These are phyloP conservation scores for Podaxis sp. DNA, from an alignment of 768 basidiomycete species.

Conservation along the genomic window DNA sequence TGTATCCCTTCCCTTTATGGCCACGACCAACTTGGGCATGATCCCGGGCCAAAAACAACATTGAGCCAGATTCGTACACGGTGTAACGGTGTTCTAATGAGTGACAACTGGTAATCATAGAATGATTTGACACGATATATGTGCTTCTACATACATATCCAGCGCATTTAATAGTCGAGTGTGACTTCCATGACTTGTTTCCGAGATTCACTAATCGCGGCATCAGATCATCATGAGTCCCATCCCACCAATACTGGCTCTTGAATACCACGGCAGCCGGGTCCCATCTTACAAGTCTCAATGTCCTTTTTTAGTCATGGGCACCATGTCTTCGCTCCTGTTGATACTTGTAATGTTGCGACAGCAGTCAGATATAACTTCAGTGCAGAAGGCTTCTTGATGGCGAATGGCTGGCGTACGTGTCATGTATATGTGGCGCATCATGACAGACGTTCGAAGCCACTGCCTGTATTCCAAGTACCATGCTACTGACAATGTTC, in stretches of 20 bases:
- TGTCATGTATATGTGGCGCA: no score
- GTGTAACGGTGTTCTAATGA: neutral
- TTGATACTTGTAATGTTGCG: no score
- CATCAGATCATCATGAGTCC: neutral
- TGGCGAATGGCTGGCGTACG: no score
- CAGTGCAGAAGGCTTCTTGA: no score
- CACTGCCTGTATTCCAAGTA: no score
- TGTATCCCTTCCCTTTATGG: neutral
- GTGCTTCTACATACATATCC: neutral
- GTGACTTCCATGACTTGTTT: neutral
- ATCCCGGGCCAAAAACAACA: neutral
- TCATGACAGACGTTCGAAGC: no score
- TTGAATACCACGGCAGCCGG: neutral
- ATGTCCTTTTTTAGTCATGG: neutral
- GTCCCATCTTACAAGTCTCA: neutral
- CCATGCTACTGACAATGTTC: no score
- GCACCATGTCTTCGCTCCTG: neutral
- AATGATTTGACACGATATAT: neutral
- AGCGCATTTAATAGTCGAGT: neutral
- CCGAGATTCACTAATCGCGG: conserved; percentile 1
- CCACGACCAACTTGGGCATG: neutral
- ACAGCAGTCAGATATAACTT: no score
- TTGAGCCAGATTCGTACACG: neutral
- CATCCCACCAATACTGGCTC: neutral
- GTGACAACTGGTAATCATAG: neutral